A percentile compares a stretch with the other conserved stretches of the same genome.
These are phyloP conservation scores for Trypanosoma caninum DNA, from an alignment of 208 protist species.

Conservation along the genomic window DNA sequence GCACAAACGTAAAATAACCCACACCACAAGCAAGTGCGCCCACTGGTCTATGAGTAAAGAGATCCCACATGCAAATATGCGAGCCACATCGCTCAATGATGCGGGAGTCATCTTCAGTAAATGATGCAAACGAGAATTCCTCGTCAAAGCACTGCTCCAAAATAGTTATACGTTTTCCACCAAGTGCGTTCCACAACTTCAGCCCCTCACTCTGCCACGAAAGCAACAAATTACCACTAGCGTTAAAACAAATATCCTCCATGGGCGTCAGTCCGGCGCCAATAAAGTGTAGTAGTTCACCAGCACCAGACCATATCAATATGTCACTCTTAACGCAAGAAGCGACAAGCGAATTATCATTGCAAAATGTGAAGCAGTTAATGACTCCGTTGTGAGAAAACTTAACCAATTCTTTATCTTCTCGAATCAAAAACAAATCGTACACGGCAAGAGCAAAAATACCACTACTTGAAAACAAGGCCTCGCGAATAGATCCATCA, in stretches of 20 bases:
- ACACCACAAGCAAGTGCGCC: conserved; percentile 45
- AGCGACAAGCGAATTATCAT: conserved; percentile 58
- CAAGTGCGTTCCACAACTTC: conserved; percentile 63
- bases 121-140: conserved; percentile 36
- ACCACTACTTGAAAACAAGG: conserved; percentile 58
- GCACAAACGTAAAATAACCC: conserved; percentile 52
- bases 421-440: conserved; percentile 49
- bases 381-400: conserved; percentile 62
- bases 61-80: conserved; percentile 58
- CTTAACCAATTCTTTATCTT: conserved; percentile 25
- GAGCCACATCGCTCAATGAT: conserved; percentile 49
- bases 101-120: conserved; percentile 57
- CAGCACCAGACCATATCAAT: conserved; percentile 65
- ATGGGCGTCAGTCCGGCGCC: conserved; percentile 51
- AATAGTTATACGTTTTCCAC: conserved; percentile 28
- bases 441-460: conserved; percentile 45
- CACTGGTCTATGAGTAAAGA: conserved; percentile 31
- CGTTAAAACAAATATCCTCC: conserved; percentile 52
- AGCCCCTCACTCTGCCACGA: conserved; percentile 47
- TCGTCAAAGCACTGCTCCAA: conserved; percentile 31
- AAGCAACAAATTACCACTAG: conserved; percentile 46
- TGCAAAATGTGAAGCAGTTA: conserved; percentile 42
- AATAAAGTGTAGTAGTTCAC: conserved; percentile 67
- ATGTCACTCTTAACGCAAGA: conserved; percentile 55
- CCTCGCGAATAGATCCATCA: conserved; percentile 35